Evolutionary conservation across 108 stramenopile genomes (phyloP), one percentile per base, ranked within the genome.

Genomic region (Skeletonema tropicum): DNA sequence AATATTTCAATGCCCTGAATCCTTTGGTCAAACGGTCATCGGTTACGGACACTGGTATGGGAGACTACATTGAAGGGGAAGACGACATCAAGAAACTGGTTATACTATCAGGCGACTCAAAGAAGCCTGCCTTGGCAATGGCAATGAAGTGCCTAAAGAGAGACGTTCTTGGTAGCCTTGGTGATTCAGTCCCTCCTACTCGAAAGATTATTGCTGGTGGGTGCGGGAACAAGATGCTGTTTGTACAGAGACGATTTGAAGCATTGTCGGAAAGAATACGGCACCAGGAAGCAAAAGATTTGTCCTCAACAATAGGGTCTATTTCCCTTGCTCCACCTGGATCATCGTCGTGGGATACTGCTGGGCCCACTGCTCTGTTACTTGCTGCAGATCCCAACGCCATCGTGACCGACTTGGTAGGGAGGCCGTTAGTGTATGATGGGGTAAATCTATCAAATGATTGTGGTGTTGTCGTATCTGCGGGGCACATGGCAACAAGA

Each of bases 311-410:
- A 45, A 68, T 73, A 6, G 80, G 76, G 29, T 62, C 80, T 9
- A 82, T 82, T 23, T 70, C 80, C 30, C 36, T 82, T 66, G 70
- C 70, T 12, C 80, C 80, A 58, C 70, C 76, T 52, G 80, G 80
- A 33, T 77, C 80, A 13, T 82, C 76, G 15, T 82, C 80, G 0
- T 82, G 80, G 80, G 80, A 82, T 61, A 82, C 80, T 60, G 80
- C 80, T 11, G 75, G 75, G 38, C 80, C 80, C 38, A 77, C 80
- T 30, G 80, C 80, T 25, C 68, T 80, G 21, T 55, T 80, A 55
- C 72, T 87, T 14, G 73, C 84, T 21, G 71, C 82, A 12, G 66
- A 84, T 66, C 84, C 86, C 32, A 42, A 83, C 29, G 80, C 79
- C 32, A 33, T 75, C 23, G 79, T 83, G 30, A 84, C 84, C n/a